Conservation (phyloP, 1,284 basidiomycete species). For the Naganishia sp. region DNA sequence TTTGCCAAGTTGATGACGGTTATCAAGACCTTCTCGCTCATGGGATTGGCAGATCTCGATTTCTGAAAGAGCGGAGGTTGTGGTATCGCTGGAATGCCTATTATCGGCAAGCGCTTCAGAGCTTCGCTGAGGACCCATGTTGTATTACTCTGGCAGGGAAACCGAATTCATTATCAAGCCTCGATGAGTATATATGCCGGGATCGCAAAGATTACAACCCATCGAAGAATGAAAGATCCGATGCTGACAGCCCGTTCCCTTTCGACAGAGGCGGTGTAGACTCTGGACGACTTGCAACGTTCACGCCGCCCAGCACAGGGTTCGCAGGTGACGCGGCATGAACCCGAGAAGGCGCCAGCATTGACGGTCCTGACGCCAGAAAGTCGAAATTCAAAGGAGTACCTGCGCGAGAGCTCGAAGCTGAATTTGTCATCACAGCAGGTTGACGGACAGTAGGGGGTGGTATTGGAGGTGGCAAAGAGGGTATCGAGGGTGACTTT, state of each 20-base stretch:
- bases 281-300: conserved; percentile 17
- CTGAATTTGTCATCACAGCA: background rate
- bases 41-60: conserved; percentile 31
- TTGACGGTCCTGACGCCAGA: background rate
- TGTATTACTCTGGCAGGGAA: background rate
- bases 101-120: background rate
- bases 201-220: conserved; percentile 47
- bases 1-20: conserved; percentile 52
- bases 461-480: conserved; percentile 17
- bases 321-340: background rate
- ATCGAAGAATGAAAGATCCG: conserved; percentile 74
- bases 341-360: background rate
- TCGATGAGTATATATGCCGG: background rate
- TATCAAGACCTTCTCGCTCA: conserved; percentile 31
- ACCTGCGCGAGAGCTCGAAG: background rate
- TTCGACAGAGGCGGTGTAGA: conserved; percentile 39
- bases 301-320: background rate
- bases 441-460: conserved; percentile 7
- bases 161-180: background rate
- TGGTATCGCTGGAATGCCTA: background rate
- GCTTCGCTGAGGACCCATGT: background rate
- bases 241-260: conserved; percentile 62
- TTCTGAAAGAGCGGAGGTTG: conserved; percentile 1
- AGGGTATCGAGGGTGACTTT: conserved; percentile 26
- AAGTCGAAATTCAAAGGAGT: conserved; percentile 23